A percentile compares a stretch with the other conserved stretches of the same genome.
Conservation (phyloP, 257 asterid genomes). For the Ophiorrhiza pumila region DNA sequence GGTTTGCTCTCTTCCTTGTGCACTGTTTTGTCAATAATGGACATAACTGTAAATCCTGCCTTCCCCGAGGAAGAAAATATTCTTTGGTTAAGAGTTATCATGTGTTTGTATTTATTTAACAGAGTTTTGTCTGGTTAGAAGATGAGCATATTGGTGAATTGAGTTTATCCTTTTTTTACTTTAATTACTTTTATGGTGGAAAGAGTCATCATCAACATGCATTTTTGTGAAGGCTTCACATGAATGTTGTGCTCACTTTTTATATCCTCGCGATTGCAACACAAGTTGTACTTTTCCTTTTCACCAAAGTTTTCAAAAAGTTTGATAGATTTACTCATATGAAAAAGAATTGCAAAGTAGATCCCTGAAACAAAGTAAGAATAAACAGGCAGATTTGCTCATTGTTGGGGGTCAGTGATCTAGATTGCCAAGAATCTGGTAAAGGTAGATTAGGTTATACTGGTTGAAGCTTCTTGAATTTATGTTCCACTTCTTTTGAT, state of each 20-base stretch:
- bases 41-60: not conserved
- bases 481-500: too few relatives aligned
- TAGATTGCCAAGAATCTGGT: too few relatives aligned
- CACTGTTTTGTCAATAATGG: not conserved
- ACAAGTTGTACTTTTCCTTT: not conserved
- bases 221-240: not conserved
- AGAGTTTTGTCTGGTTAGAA: not conserved
- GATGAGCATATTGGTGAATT: not conserved
- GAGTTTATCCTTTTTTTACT: not conserved
- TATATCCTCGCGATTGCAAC: not conserved
- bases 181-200: not conserved
- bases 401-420: too few relatives aligned
- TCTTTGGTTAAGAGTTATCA: too few relatives aligned
- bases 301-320: not conserved
- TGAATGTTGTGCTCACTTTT: not conserved
- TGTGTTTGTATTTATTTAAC: not conserved
- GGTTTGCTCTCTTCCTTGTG: slow-evolving; percentile 35
- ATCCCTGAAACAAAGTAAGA: too few relatives aligned
- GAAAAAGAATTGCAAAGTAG: too few relatives aligned
- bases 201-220: not conserved
- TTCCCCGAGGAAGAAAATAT: not conserved
- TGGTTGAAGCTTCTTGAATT: too few relatives aligned
- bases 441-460: too few relatives aligned
- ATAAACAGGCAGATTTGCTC: too few relatives aligned
- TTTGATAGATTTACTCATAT: not conserved